Evolutionary conservation across 805 yeast genomes (phyloP), one percentile per base, ranked within the genome.

Genomic region (Phaffomyces antillensis): DNA sequence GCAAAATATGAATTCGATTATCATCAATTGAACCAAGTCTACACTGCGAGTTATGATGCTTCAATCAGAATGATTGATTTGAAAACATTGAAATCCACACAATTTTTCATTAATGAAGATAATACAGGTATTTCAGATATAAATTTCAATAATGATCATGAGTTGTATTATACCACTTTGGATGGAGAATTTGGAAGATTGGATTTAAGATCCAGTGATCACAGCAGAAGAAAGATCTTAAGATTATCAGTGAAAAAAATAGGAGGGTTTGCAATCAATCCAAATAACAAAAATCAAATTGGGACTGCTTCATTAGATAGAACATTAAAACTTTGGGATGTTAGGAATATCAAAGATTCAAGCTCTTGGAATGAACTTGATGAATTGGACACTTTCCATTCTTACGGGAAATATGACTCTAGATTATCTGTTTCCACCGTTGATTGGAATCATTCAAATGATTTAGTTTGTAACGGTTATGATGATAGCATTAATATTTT

Each of bases 271-370:
- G 59, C 83, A 1, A 75, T 87, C 16, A 88, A 88, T 55, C 98
- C 98, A 1, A 61, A 67, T 16, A 68, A 72, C 31, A 65, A 74
- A 1, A 62, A 80, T 52, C 85, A 85, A 50, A 71, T 89, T 2
- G 95, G 91, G 0, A 83, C 97, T 0, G 96, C 90, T 0, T 89
- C 97, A 0, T 70, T 93, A 39, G 99, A 91, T 61, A 68, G 98
- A 54, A 77, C 93, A 0, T 59, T 93, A 63, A 78, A 85, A 49
- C 61, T 91, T 1, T 91, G 96, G 96, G 99, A 91, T 62, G 63
- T 89, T 20, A 72, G 99, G 47, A 74, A 72, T 39, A 54, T 69
- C 7, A 64, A 60, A 6, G 50, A 61, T 8, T 67, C 77, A 16
- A 23, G 37, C 6, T 67, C 66, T 2, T 81, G 87, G 86, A 78